Evolutionary conservation across 345 rosid genomes (phyloP).

Genomic region (Durio zibethinus): DNA sequence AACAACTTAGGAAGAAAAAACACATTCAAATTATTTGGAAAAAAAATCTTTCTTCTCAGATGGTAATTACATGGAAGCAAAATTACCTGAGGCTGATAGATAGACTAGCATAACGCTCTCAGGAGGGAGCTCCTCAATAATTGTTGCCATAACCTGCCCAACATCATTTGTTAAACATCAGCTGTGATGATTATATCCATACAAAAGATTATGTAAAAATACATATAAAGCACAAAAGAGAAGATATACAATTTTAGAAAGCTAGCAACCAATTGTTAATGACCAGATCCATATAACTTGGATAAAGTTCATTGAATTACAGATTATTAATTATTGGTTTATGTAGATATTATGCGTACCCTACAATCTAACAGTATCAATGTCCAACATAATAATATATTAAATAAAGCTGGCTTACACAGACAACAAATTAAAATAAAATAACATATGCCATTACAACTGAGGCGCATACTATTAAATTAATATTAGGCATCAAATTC

Average conservation of each 20-base stretch:
- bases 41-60: conserved; percentile 9
- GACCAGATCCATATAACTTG: neutral
- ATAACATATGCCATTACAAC: neutral
- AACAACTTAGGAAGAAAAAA: conserved; percentile 1
- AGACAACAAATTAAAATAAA: neutral
- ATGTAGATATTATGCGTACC: neutral
- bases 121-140: conserved; percentile 82
- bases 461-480: neutral
- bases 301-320: conserved; percentile 9
- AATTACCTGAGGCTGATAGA: conserved; percentile 78
- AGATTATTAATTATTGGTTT: neutral
- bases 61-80: conserved; percentile 18
- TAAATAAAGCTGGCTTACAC: neutral
- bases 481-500: neutral
- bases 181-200: neutral
- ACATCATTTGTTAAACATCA: conserved; percentile 16
- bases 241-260: neutral
- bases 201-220: neutral
- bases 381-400: neutral
- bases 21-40: conserved; percentile 1
- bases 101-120: conserved; percentile 78
- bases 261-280: neutral
- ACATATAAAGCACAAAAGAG: neutral
- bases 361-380: neutral
- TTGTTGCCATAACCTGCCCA: conserved; percentile 82